phyloP scores from a whole-genome alignment of 192 early-diverging fungal species.

The Diversispora eburnea region DNA sequence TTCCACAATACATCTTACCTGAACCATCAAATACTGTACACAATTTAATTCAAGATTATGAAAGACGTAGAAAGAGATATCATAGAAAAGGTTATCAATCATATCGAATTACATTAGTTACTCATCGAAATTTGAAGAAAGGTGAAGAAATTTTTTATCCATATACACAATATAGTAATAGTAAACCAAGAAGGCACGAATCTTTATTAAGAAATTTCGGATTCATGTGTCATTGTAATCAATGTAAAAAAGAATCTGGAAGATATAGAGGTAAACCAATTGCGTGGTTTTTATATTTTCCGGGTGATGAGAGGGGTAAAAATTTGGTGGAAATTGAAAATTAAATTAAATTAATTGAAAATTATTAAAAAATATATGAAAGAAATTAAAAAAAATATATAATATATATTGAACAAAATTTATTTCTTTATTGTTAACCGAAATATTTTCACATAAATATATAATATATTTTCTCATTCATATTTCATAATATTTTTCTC shows the following conservation, averaged over 20 bases:
- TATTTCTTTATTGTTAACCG: no score
- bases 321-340: neutral
- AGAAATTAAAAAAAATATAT: no score
- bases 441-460: no score
- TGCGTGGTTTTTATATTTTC: slow-evolving; percentile 4
- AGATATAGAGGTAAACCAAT: neutral
- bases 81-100: neutral
- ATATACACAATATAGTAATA: neutral
- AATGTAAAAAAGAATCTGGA: neutral
- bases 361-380: no score
- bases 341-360: no score
- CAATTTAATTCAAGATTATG: neutral
- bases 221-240: neutral
- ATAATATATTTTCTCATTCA: no score
- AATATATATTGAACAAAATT: no score
- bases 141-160: neutral
- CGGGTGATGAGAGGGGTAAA: neutral
- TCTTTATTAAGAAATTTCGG: neutral
- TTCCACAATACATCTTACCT: neutral
- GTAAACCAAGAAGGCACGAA: neutral
- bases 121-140: neutral
- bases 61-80: neutral
- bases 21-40: neutral
- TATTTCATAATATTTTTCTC: no score
- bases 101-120: neutral